Conservation (phyloP, 768 basidiomycete species). For the Neoboletus subvelutipes region DNA sequence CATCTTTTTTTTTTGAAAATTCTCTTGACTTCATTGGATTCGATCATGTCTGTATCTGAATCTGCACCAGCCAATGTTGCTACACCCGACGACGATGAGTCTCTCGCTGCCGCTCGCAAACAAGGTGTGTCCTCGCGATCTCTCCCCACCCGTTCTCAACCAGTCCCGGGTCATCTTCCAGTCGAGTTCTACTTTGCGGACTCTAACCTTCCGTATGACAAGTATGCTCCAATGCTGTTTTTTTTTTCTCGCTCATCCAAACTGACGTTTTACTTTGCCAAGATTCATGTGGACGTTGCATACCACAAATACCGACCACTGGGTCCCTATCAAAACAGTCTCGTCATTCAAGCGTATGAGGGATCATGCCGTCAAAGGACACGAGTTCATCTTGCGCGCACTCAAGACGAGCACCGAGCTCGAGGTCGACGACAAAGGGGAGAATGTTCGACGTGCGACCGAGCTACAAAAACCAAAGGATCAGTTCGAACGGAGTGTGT, state of each 20-base stretch:
- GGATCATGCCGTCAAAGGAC: conserved; percentile 58
- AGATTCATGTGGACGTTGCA: conserved; percentile 97
- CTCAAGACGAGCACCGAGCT: conserved; percentile 55
- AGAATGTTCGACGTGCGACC: conserved; percentile 72
- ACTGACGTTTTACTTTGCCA: background rate
- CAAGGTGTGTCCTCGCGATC: conserved; percentile 45
- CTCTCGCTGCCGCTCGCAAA: conserved; percentile 48
- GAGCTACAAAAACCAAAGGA: conserved; percentile 76
- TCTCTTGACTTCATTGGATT: background rate
- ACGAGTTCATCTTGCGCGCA: conserved; percentile 69
- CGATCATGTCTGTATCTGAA: conserved; percentile 26
- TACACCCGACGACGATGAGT: conserved; percentile 38
- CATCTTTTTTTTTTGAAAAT: background rate
- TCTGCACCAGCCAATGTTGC: conserved; percentile 11
- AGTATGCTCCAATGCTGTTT: conserved; percentile 43
- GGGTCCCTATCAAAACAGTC: conserved; percentile 85
- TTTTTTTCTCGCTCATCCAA: background rate
- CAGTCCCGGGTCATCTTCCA: conserved; percentile 28
- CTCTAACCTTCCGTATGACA: conserved; percentile 92
- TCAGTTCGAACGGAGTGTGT: conserved; percentile 81
- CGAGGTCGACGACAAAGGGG: conserved; percentile 71
- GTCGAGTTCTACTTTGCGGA: conserved; percentile 98
- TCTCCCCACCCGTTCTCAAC: background rate
- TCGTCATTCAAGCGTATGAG: conserved; percentile 96
- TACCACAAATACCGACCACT: conserved; percentile 77